Evolutionary conservation across 2,329 filamentous ascomycete species (phyloP).

Genomic region (Talaromyces funiculosus): DNA sequence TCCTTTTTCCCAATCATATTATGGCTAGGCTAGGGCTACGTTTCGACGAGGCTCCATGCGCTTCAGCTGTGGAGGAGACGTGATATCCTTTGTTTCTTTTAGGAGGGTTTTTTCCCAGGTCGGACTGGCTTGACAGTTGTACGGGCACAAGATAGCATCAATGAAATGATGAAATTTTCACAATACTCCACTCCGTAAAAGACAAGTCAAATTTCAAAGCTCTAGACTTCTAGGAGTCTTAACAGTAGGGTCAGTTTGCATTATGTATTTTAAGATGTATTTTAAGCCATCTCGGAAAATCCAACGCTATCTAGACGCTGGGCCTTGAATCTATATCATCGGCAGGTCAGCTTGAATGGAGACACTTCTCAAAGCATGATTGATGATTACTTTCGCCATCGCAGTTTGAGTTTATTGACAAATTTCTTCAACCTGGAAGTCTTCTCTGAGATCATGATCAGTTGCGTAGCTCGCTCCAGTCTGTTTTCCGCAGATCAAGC

Average conservation of each 20-base stretch:
- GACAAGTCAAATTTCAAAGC: background rate
- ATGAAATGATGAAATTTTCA: background rate
- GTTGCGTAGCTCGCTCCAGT: background rate
- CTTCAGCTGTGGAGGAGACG: slow-evolving; percentile 46
- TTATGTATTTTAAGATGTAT: too few relatives aligned
- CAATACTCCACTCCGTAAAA: background rate
- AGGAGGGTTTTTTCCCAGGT: background rate
- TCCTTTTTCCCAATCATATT: slow-evolving; percentile 42
- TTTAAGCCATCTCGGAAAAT: background rate
- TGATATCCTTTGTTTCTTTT: slow-evolving; percentile 26
- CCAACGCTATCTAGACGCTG: background rate
- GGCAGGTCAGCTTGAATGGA: background rate
- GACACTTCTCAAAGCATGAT: background rate
- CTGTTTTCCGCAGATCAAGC: background rate
- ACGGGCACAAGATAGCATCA: background rate
- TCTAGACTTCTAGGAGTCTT: background rate
- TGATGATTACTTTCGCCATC: background rate
- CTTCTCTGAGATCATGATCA: background rate
- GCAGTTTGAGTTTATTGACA: background rate
- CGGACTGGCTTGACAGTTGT: background rate
- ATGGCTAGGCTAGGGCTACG: slow-evolving; percentile 42
- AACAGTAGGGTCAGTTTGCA: too few relatives aligned
- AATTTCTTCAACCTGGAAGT: background rate
- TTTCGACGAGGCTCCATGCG: slow-evolving; percentile 33
- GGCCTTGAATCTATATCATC: background rate